These are phyloP conservation scores for Fraxinus floribunda DNA, from an alignment of 305 asterid genomes.

Conservation along the genomic window DNA sequence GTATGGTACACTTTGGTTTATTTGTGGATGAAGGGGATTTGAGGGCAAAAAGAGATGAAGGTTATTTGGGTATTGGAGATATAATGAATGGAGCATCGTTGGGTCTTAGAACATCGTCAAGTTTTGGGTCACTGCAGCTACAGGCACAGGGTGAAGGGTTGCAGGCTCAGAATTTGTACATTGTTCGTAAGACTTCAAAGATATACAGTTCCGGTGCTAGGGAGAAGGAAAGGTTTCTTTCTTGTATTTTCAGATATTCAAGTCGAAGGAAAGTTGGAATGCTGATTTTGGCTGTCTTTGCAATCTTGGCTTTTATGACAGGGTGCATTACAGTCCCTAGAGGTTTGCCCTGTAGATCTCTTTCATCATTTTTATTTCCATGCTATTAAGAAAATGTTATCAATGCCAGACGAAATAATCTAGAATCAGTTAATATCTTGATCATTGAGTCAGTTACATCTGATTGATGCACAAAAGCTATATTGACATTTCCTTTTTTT, in stretches of 20 bases:
- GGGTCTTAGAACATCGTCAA: constrained; percentile 69
- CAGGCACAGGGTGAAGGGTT: constrained; percentile 66
- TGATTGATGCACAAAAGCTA: background rate
- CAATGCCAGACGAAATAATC: background rate
- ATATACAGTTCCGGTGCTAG: constrained; percentile 49
- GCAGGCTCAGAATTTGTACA: constrained; percentile 40
- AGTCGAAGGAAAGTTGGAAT: constrained; percentile 69
- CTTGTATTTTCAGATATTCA: constrained; percentile 52
- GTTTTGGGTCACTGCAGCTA: constrained; percentile 78
- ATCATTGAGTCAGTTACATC: background rate
- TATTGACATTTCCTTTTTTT: background rate
- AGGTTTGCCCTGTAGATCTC: constrained; percentile 44
- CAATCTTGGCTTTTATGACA: constrained; percentile 56
- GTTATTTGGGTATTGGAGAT: constrained; percentile 53
- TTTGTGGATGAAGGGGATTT: constrained; percentile 51
- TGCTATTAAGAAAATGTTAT: constrained; percentile 4
- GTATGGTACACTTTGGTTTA: background rate
- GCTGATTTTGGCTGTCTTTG: constrained; percentile 69
- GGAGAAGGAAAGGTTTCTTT: constrained; percentile 66
- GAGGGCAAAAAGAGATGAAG: constrained; percentile 64
- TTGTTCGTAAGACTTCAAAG: constrained; percentile 66
- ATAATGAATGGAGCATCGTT: constrained; percentile 90
- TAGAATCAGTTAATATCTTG: background rate
- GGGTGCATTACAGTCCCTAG: constrained; percentile 59
- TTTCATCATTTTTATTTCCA: background rate